Percentiles rank a stretch among this genome's conserved stretches.
These are phyloP conservation scores for Omphalea diandra DNA, from an alignment of 441 rosid genomes.

Conservation along the genomic window DNA sequence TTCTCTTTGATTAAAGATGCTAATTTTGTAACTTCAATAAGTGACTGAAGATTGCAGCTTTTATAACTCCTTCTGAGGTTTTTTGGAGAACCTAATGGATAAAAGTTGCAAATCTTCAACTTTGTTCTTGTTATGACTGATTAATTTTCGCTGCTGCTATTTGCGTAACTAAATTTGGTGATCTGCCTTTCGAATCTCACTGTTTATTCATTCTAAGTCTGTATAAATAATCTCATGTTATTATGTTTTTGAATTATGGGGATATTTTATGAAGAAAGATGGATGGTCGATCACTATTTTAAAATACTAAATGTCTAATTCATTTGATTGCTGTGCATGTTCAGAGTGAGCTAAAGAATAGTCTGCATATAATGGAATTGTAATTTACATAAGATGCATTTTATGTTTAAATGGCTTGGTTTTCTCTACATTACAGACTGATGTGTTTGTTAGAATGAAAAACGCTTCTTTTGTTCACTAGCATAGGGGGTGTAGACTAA, in stretches of 20 bases:
- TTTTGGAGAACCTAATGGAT: neutral
- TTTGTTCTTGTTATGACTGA: neutral
- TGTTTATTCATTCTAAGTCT: too few species aligned
- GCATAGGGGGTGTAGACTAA: neutral
- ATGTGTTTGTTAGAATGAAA: neutral
- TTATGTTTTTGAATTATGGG: conserved; percentile 2
- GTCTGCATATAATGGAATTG: neutral
- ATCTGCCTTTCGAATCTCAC: neutral
- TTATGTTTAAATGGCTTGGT: neutral
- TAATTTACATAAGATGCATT: neutral
- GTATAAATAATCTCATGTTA: too few species aligned
- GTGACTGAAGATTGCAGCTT: conserved; percentile 9
- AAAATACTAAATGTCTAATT: neutral
- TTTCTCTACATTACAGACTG: neutral
- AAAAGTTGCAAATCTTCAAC: neutral
- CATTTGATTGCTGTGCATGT: neutral
- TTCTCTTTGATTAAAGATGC: neutral
- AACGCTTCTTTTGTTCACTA: neutral
- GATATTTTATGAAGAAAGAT: neutral
- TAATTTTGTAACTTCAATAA: neutral
- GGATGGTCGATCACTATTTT: neutral
- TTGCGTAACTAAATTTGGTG: neutral
- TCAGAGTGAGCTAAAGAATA: neutral
- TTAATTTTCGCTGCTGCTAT: neutral
- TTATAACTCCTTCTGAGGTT: neutral